Conservation (phyloP, 1,284 basidiomycete species). For the Cutaneotrichosporon sp. region DNA sequence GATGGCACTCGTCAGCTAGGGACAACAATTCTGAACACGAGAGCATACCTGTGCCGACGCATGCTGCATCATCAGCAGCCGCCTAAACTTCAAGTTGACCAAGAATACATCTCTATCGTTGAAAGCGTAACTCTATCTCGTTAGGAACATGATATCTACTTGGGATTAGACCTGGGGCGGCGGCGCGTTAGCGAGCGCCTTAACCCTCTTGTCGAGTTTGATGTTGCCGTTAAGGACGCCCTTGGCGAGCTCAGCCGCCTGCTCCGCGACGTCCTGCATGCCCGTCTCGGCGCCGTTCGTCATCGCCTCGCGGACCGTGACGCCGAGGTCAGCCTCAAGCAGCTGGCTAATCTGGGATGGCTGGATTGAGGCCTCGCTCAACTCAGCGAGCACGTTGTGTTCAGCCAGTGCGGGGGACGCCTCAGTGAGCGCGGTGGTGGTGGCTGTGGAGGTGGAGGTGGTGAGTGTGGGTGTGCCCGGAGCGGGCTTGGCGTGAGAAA, state of each 20-base stretch:
- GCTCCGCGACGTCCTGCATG: constrained; percentile 37
- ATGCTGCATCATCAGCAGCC: too few species aligned
- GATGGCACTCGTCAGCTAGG: too few species aligned
- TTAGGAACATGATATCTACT: background rate
- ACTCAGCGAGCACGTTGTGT: constrained; percentile 24
- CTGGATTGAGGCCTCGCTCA: background rate
- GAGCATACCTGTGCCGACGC: too few species aligned
- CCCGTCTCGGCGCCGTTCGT: constrained; percentile 49
- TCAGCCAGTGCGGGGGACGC: constrained; percentile 1
- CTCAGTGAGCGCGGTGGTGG: constrained; percentile 12
- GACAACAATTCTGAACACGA: too few species aligned
- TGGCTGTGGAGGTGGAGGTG: constrained; percentile 15
- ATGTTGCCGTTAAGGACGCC: background rate
- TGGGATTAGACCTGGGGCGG: background rate
- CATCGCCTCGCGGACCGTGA: constrained; percentile 40
- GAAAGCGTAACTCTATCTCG: background rate
- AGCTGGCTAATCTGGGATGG: constrained; percentile 29
- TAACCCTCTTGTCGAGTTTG: background rate
- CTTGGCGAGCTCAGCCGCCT: constrained; percentile 31
- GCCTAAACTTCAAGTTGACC: background rate
- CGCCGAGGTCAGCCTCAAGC: constrained; percentile 38
- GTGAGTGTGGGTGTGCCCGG: constrained; percentile 8
- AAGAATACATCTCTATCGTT: background rate
- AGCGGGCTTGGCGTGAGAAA: constrained; percentile 7
- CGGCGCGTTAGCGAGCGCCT: background rate